Evolutionary conservation across 179 eudicot genomes (phyloP), one percentile per base, ranked within the genome.

Genomic region (Drosera spatulata): DNA sequence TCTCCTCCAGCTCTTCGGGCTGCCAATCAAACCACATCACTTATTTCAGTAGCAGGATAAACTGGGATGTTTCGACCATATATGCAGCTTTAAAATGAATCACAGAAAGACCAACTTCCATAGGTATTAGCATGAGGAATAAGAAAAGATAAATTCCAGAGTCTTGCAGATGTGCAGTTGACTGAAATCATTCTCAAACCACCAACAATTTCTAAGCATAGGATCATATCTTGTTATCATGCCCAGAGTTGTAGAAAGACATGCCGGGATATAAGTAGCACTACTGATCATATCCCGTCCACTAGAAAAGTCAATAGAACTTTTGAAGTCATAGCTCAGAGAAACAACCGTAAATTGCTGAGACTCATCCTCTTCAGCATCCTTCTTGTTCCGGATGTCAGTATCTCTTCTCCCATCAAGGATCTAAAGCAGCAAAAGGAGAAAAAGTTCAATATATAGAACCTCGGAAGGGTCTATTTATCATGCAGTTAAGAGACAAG

Each of bases 361-460:
- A 65, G 57, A 62, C 10, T 82, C 91, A 14, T 80, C 91, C 45
- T 84, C 84, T 46, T 88, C 97, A 37, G 77, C 71, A 75, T 93
- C 97, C 64, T 81, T 79, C 83, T 73, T 73, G 44, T 81, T 89
- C 71, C 85, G 73, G 61, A 89, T 81, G 77, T 89, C 99, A 61
- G 75, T 63, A 62, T 85, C 96, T 74, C 81, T 80, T 72, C 87
- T 81, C 41, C 95, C 99, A 82, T 93, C 96, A 70, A 79, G 80
- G 13, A 84, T 73, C 98, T 88, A 59, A 4, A 4, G 15, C 2
- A 53, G 7, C 50, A 11, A 44, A 62, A 53, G 10, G 15, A 3
- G 45, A 52, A 39, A 11, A 41, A 41, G 12, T 14, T 10, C 3
- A 12, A 37, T 55, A 37, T 39, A 5, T 55, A 22, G 33, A 22